A percentile compares a stretch with the other conserved stretches of the same genome.
Evolutionary conservation across 257 asterid genomes (phyloP).

Genomic region (Coffea canephora): DNA sequence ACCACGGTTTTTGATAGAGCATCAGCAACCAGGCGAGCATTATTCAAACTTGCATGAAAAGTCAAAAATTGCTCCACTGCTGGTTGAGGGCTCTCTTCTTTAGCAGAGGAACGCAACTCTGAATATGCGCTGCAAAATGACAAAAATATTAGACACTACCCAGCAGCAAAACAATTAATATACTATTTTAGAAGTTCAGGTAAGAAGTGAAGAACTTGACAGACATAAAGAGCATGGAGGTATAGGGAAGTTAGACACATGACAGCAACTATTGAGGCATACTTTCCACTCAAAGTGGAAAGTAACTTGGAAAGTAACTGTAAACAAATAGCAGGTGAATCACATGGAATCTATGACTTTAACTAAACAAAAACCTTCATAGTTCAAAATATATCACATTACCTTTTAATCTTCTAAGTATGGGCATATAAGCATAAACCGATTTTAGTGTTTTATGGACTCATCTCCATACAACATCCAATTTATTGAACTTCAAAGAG

Average conservation of each 20-base stretch:
- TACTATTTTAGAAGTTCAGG: not conserved
- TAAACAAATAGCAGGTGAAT: not conserved
- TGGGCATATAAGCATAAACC: not conserved
- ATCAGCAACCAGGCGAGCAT: conserved; percentile 64
- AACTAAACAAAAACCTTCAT: not conserved
- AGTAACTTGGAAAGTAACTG: not conserved
- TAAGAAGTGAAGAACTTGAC: not conserved
- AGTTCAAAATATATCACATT: not conserved
- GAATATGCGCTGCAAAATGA: conserved; percentile 66
- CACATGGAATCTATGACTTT: not conserved
- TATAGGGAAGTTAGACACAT: not conserved
- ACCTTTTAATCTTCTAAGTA: not conserved
- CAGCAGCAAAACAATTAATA: not conserved
- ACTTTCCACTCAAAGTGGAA: not conserved
- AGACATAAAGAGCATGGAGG: not conserved
- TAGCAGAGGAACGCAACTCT: conserved; percentile 77
- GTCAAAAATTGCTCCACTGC: conserved; percentile 86
- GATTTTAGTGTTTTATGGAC: not conserved
- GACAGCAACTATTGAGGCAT: not conserved
- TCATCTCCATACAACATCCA: not conserved
- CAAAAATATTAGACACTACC: not conserved
- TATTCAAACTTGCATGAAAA: conserved; percentile 62
- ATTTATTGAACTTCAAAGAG: not conserved
- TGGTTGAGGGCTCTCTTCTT: conserved; percentile 88
- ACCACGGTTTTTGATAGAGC: conserved; percentile 58